These are phyloP conservation scores for Floccularia luteovirens DNA, from an alignment of 768 basidiomycete species.

Conservation along the genomic window DNA sequence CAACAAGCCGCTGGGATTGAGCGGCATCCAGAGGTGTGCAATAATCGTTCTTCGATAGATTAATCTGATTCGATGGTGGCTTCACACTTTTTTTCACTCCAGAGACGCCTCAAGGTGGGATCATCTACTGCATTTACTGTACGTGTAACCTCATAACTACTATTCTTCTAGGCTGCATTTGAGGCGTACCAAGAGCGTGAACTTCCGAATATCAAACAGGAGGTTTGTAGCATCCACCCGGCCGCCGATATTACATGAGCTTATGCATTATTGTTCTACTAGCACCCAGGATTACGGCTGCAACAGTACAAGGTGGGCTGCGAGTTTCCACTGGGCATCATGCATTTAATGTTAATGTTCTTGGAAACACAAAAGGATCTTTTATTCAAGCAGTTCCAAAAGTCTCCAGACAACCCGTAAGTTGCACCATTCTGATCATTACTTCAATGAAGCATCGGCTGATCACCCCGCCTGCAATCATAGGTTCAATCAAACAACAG, in stretches of 20 bases:
- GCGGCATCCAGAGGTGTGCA: constrained; percentile 82
- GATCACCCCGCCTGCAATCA: background rate
- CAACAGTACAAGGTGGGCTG: constrained; percentile 78
- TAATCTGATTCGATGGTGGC: constrained; percentile 4
- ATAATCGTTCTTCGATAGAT: constrained; percentile 2
- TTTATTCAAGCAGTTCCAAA: constrained; percentile 92
- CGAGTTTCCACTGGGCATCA: background rate
- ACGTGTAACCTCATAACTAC: constrained; percentile 3
- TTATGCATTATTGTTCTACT: constrained; percentile 6
- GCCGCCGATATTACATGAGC: constrained; percentile 4
- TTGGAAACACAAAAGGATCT: constrained; percentile 47
- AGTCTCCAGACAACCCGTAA: constrained; percentile 92
- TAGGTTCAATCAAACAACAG: constrained; percentile 79
- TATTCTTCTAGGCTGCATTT: constrained; percentile 58
- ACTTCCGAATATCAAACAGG: constrained; percentile 66
- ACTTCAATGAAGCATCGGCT: too few species aligned
- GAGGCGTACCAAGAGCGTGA: constrained; percentile 88
- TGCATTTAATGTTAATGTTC: constrained; percentile 3
- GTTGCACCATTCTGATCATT: constrained; percentile 14
- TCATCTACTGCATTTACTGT: constrained; percentile 1
- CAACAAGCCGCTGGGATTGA: constrained; percentile 83
- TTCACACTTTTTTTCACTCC: constrained; percentile 8
- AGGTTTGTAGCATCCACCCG: constrained; percentile 50
- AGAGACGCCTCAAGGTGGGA: constrained; percentile 85
- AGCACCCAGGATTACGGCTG: constrained; percentile 86